Base-by-base conservation (phyloP, 768 basidiomycete genomes). In the Rhodocollybia butyracea region DNA sequence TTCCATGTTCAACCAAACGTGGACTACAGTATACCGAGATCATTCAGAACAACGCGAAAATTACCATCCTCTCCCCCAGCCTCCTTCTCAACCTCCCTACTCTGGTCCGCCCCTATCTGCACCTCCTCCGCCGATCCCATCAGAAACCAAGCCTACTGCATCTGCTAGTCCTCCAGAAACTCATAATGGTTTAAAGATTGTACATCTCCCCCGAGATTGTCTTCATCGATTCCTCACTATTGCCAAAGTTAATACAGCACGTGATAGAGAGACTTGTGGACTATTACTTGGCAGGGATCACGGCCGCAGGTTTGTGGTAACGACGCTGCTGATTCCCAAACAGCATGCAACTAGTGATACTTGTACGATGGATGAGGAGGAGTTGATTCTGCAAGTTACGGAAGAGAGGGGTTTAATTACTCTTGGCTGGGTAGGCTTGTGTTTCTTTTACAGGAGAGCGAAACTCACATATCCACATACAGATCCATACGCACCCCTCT, bases 401-500 rank as follows among this genome's bases (percentile, higher is more conserved):
- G 89, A 93, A 65, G 83, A 86, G 64, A 74, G 89, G 59, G 82
- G 80, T 60, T 69, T 95, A 63, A 86, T 95, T 47, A 94, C 93
- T 6, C 80, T 96, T 45, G 94, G 94, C 57, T 97, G 94, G 94
- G 92, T 94, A 61, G 59, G 29, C 63, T 52, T 55, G 55, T 53
- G 39, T 47, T 26, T 46, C 42, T 48, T 32, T 54, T 19, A 40
- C 19, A 31, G 38, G 51, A 31, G 21, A 45, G 31, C 51, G 29
- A 34, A 17, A 5, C 21, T 54, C 3, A 45, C 15, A 36, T 27
- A 10, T 41, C 27, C 34, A 42, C 56, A 27, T 19, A 22, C 64
- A 94, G 91, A 95, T 95, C 61, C 93, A 94, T 70, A 94, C 91
- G 0, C 93, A 95, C 66, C 93, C 93, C 1, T 88, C 91, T 4